These are phyloP conservation scores for Musa itinerans DNA, from an alignment of 176 grass and related monocot genomes.

Conservation along the genomic window DNA sequence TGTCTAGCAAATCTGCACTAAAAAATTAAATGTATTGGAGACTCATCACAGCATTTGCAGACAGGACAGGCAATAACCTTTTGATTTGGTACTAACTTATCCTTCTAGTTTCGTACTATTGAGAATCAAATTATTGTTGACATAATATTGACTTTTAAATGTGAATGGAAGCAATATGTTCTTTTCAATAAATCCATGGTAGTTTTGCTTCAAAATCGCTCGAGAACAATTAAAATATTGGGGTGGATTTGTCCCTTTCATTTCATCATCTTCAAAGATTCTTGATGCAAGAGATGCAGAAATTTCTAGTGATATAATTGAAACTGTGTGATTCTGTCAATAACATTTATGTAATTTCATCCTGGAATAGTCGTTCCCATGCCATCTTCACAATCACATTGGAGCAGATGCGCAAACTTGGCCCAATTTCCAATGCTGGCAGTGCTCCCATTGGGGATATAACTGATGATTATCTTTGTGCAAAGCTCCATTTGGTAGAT, in stretches of 20 bases:
- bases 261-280: neutral
- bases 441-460: constrained; percentile 68
- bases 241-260: neutral
- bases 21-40: no score
- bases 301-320: neutral
- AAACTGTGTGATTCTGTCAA: neutral
- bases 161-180: no score
- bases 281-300: neutral
- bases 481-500: constrained; percentile 87
- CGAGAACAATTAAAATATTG: neutral
- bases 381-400: constrained; percentile 99
- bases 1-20: no score
- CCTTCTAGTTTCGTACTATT: no score
- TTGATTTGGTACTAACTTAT: no score
- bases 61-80: no score
- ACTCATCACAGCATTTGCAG: no score
- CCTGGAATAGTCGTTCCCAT: constrained; percentile 83
- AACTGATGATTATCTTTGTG: constrained; percentile 89
- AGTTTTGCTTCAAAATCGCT: neutral
- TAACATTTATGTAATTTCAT: neutral
- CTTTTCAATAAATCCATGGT: no score
- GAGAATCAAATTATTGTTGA: no score
- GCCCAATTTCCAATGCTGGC: constrained; percentile 49
- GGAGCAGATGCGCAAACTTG: constrained; percentile 97
- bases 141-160: no score